Conservation (phyloP, 345 rosid genomes). For the Zanthoxylum bungeanum region DNA sequence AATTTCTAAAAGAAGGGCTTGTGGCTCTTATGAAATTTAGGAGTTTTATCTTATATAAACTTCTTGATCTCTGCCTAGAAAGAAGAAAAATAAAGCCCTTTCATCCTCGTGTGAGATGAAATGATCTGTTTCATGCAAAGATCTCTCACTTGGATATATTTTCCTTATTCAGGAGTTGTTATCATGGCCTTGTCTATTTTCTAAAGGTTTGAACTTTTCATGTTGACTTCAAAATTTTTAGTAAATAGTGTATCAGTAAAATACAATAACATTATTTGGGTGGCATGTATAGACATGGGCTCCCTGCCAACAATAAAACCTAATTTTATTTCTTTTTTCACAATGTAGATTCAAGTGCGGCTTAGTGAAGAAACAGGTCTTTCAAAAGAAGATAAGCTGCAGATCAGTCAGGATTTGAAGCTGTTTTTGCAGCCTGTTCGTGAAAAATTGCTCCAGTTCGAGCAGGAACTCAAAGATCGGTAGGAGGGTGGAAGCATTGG, state of each 20-base stretch:
- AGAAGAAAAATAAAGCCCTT: too few relatives aligned
- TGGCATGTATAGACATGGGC: not conserved
- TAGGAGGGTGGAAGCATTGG: constrained; percentile 22
- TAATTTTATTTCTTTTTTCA: not conserved
- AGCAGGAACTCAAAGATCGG: constrained; percentile 78
- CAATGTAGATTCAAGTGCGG: constrained; percentile 52
- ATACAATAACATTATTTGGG: not conserved
- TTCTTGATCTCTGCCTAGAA: too few relatives aligned
- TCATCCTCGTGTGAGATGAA: too few relatives aligned
- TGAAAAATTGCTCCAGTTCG: constrained; percentile 65
- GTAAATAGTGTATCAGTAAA: not conserved
- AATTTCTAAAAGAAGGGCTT: not conserved
- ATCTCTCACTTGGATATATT: not conserved
- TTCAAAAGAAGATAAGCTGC: constrained; percentile 47
- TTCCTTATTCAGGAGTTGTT: not conserved
- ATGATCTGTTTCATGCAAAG: too few relatives aligned
- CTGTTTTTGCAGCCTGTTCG: constrained; percentile 69
- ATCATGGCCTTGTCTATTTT: too few relatives aligned
- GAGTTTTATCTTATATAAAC: too few relatives aligned
- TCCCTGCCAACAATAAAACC: not conserved
- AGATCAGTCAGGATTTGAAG: constrained; percentile 53
- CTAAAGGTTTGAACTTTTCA: not conserved
- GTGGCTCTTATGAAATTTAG: not conserved
- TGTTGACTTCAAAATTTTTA: not conserved
- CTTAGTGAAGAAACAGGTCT: constrained; percentile 61